Evolutionary conservation across 192 early-diverging fungal species (phyloP).

Genomic region (Jimgerdemannia lactiflua): DNA sequence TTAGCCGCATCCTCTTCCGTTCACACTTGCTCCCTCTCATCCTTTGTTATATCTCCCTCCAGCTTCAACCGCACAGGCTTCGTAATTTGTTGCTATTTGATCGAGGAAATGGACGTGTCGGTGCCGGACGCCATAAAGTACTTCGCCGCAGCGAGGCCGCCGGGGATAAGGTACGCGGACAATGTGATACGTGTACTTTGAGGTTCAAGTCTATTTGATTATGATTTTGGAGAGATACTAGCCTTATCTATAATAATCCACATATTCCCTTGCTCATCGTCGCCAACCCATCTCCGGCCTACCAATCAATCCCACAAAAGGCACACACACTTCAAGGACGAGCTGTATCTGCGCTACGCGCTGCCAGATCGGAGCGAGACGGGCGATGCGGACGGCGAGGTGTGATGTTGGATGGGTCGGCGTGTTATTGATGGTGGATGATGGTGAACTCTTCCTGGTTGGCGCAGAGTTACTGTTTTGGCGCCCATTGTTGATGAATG

Average conservation of each 20-base stretch:
- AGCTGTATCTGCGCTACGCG: constrained; percentile 52
- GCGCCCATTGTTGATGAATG: too few species aligned
- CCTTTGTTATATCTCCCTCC: neutral
- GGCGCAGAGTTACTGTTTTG: too few species aligned
- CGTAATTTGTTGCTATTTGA: constrained; percentile 53
- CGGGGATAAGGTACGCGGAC: constrained; percentile 42
- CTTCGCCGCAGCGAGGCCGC: constrained; percentile 43
- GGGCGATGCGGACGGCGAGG: neutral
- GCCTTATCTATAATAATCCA: neutral
- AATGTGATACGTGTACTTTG: neutral
- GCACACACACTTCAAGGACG: constrained; percentile 54
- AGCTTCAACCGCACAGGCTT: constrained; percentile 58
- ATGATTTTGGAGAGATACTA: too few species aligned
- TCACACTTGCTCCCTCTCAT: neutral
- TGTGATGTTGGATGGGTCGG: too few species aligned
- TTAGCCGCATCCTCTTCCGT: too few species aligned
- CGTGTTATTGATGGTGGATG: too few species aligned
- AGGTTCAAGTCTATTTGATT: too few species aligned
- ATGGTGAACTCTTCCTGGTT: too few species aligned
- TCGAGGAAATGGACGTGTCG: constrained; percentile 39
- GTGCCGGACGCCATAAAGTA: constrained; percentile 44
- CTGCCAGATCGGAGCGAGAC: constrained; percentile 17
- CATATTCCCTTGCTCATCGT: neutral
- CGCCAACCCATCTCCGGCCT: neutral
- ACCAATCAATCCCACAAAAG: constrained; percentile 10